These are phyloP conservation scores for Ganoderma meredithae DNA, from an alignment of 1,284 basidiomycete genomes.

Conservation along the genomic window DNA sequence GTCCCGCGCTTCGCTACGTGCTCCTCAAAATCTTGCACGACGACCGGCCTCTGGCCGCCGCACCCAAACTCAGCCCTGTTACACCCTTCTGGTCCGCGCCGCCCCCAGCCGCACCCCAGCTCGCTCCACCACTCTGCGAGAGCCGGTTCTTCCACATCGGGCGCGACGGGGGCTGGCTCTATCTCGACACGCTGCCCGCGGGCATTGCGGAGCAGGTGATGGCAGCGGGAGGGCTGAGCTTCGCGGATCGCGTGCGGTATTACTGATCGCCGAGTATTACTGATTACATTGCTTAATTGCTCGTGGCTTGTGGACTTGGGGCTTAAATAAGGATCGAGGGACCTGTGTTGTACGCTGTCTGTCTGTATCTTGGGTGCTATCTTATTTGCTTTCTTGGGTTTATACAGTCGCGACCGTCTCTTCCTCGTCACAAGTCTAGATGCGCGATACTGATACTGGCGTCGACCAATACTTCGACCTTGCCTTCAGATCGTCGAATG, in stretches of 20 bases:
- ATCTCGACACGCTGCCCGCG: constrained; percentile 24
- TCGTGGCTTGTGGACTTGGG: background rate
- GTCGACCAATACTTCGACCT: background rate
- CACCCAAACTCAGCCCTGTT: background rate
- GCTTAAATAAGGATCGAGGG: background rate
- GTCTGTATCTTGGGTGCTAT: background rate
- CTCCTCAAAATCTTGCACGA: constrained; percentile 24
- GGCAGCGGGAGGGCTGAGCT: constrained; percentile 17
- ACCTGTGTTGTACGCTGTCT: background rate
- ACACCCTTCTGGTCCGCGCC: background rate
- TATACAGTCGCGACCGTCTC: too few species aligned
- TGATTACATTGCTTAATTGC: background rate
- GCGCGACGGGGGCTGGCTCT: constrained; percentile 21
- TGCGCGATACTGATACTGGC: background rate
- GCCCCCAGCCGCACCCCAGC: background rate
- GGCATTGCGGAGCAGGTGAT: constrained; percentile 15
- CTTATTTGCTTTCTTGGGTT: background rate
- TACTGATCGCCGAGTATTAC: background rate
- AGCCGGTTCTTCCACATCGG: constrained; percentile 27
- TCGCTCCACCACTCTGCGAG: constrained; percentile 7
- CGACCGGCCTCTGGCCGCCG: background rate
- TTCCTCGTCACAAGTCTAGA: background rate
- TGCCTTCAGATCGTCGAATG: background rate
- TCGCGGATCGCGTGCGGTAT: constrained; percentile 28
- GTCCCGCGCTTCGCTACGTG: constrained; percentile 23